Percentiles rank a stretch among this genome's conserved stretches.
Evolutionary conservation across 352 stramenopile species (phyloP).

Genomic region (Pythium sp.): DNA sequence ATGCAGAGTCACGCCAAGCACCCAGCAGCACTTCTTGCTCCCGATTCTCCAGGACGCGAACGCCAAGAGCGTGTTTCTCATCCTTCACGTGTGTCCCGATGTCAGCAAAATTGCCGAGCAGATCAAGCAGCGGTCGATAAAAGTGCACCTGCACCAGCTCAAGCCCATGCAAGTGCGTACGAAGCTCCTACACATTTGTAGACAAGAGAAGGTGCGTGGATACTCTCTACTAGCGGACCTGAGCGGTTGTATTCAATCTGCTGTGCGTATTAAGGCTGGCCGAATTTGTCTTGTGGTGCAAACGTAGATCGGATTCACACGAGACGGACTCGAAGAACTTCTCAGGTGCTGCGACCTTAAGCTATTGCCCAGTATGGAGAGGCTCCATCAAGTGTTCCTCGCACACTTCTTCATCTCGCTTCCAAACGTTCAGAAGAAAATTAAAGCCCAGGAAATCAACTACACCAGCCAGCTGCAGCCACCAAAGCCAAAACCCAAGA

Average conservation of each 20-base stretch:
- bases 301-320: slow-evolving; percentile 58
- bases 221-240: neutral
- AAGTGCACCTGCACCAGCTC: slow-evolving; percentile 42
- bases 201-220: slow-evolving; percentile 32
- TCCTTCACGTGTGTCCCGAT: slow-evolving; percentile 54
- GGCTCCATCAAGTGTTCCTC: slow-evolving; percentile 47
- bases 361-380: slow-evolving; percentile 37
- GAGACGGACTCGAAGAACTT: slow-evolving; percentile 53
- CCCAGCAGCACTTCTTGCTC: slow-evolving; percentile 64
- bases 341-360: slow-evolving; percentile 30
- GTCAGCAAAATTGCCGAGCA: slow-evolving; percentile 58
- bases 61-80: slow-evolving; percentile 49
- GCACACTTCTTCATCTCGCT: slow-evolving; percentile 50
- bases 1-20: slow-evolving; percentile 46
- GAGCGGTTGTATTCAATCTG: neutral
- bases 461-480: neutral
- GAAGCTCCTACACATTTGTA: slow-evolving; percentile 58
- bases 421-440: slow-evolving; percentile 48
- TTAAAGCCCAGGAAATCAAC: neutral
- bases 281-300: neutral
- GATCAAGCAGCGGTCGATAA: slow-evolving; percentile 35
- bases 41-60: slow-evolving; percentile 47
- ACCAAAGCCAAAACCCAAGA: neutral
- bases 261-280: neutral
- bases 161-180: slow-evolving; percentile 38